Base-by-base conservation (phyloP, 495 filamentous ascomycete species). In the Lasiosphaeria ovina region DNA sequence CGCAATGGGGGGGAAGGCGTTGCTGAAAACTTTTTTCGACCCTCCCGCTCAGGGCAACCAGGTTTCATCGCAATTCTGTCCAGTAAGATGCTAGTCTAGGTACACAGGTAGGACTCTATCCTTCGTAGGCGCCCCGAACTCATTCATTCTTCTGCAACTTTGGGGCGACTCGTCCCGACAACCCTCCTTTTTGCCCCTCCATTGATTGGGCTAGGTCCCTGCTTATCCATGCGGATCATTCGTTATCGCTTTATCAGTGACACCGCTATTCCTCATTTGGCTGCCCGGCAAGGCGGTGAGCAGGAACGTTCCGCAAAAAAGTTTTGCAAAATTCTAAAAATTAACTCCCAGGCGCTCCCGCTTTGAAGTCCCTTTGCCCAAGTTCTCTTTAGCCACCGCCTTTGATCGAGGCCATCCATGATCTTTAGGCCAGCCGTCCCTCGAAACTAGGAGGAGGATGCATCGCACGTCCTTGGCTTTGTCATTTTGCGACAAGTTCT, bases 171-270 rank as follows among this genome's bases (percentile, higher is more conserved):
- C 40, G 50, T 62, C 44, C 44, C 44, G 44, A 47, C 44, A 33
- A 33, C 34, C 40, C 49, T 33, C 40, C 34, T 62, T 59, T 57
- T 67, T 65, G 57, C 62, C 62, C 62, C 62, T 60, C 57, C 58
- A 61, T 58, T 63, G 60, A 70, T 70, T 66, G 62, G 67, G 34
- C 38, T 45, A 51, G 16, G 62, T 62, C 55, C 59, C 58, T 63
- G 59, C 62, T 60, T 57, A 49, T 64, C 57, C 63, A 12, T 33
- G 24, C 12, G n/a, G 42, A 70, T 68, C 67, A 62, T 56, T 68
- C 62, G 65, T 70, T 70, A 68, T 70, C 68, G 56, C 59, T 67
- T 66, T 68, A 66, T 68, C 61, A 64, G 61, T 51, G 35, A 16
- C 33, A 12, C 36, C 56, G 35, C 68, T 60, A 68, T 35, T 54